Base-by-base conservation (phyloP, 768 basidiomycete species). In the Serendipita indica region DNA sequence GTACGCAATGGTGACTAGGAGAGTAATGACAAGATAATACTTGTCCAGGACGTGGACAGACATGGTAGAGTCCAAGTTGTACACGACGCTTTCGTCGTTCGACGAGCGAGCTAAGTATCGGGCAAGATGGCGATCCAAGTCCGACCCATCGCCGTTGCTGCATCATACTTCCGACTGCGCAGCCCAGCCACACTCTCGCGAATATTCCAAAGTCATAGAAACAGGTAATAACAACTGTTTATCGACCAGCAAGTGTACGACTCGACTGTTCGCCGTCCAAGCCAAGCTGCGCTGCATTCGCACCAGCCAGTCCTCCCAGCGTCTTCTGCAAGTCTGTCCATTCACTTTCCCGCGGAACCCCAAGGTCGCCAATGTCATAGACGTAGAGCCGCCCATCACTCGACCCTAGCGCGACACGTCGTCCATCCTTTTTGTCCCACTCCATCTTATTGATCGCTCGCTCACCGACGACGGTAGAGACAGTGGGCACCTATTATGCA, bases 321-420 rank as follows among this genome's bases (percentile, higher is more conserved):
- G 84, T 87, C 75, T 86, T 86, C 69, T 94, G 89, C 75, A 97
- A 70, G 62, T 96, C 90, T 2, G 81, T 79, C 94, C 94, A 98
- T 70, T 98, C 94, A 3, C 80, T 77, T 70, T 98, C 94, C 60
- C 89, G 73, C 0, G 93, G 89, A 22, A 87, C 75, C 0, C 82
- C 86, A 77, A 88, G 82, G 65, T 97, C 92, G 10, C 92, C 90
- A 62, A 98, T 82, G 67, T 97, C 94, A 68, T 94, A 98, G 33
- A 99, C 78, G 70, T 96, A 94, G 60, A 99, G 71, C 62, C 79
- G 82, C 13, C 96, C 96, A 63, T 98, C 94, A 63, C 88, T 89
- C 2, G 89, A 87, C 30, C 94, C 96, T 28, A 98, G 69, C 0
- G 87, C 94, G 1, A 81, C 91, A 25, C 92, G 82, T 33, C 89